phyloP scores from a whole-genome alignment of 2,329 filamentous ascomycete genomes.

The Ophiostoma tasmaniense region DNA sequence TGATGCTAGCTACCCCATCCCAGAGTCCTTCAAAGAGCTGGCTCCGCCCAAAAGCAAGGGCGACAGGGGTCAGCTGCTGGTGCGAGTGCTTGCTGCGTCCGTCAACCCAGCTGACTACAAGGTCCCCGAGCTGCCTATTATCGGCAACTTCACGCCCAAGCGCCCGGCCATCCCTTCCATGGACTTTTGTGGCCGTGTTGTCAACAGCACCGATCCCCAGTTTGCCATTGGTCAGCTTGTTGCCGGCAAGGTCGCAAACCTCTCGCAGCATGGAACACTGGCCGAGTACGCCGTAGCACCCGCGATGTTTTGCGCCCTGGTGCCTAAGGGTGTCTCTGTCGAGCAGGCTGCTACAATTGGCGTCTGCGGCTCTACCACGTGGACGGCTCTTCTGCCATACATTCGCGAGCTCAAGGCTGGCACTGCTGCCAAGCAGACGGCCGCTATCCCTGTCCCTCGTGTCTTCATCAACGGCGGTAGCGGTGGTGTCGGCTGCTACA shows the following conservation, averaged over 20 bases:
- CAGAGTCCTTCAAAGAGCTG: slow-evolving; percentile 17
- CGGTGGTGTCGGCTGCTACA: slow-evolving; percentile 31
- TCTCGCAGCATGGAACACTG: slow-evolving; percentile 19
- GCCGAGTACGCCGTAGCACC: slow-evolving; percentile 20
- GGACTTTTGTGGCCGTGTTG: slow-evolving; percentile 45
- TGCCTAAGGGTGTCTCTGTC: slow-evolving; percentile 18
- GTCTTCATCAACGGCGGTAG: slow-evolving; percentile 32
- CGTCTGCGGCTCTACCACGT: slow-evolving; percentile 23
- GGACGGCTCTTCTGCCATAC: slow-evolving; percentile 21
- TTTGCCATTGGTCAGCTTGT: slow-evolving; percentile 21
- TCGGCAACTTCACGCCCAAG: slow-evolving; percentile 29
- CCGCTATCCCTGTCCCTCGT: not conserved
- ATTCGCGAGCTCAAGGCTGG: slow-evolving; percentile 7
- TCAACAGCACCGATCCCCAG: slow-evolving; percentile 21
- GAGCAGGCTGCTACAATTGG: slow-evolving; percentile 24
- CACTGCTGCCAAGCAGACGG: not conserved
- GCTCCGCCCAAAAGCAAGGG: slow-evolving; percentile 11
- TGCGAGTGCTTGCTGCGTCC: slow-evolving; percentile 35
- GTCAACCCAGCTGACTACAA: slow-evolving; percentile 46
- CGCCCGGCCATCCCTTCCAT: slow-evolving; percentile 38
- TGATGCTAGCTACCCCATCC: slow-evolving; percentile 21
- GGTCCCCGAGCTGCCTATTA: slow-evolving; percentile 33
- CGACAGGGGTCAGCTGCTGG: slow-evolving; percentile 23
- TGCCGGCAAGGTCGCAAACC: slow-evolving; percentile 14
- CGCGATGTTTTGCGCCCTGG: slow-evolving; percentile 6